phyloP scores from a whole-genome alignment of 139 green algal genomes.

The Tetraselmis striata region DNA sequence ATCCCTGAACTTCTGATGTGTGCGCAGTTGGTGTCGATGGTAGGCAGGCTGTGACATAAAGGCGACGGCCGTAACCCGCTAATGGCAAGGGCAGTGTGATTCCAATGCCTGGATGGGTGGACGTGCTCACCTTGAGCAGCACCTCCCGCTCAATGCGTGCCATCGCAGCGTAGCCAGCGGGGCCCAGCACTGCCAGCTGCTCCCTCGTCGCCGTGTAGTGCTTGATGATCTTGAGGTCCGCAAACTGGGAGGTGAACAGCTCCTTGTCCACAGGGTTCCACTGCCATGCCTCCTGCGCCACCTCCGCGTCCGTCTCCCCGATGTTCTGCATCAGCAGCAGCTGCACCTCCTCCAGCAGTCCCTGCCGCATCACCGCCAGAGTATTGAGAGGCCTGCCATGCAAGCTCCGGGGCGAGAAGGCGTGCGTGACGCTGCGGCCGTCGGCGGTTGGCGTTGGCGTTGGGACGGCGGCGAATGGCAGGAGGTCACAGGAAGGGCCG shows the following conservation, averaged over 20 bases:
- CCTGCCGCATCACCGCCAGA: neutral
- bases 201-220: constrained; percentile 7
- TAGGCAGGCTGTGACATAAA: too few relatives aligned
- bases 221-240: constrained; percentile 18
- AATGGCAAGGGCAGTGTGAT: too few relatives aligned
- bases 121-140: constrained; percentile 17
- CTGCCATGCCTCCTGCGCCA: neutral
- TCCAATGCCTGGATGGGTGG: too few relatives aligned
- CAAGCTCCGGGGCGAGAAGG: too few relatives aligned
- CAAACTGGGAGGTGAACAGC: constrained; percentile 19
- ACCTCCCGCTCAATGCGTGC: constrained; percentile 15
- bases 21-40: too few relatives aligned
- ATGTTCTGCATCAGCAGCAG: neutral
- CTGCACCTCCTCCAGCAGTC: neutral
- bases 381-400: too few relatives aligned
- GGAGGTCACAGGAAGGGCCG: too few relatives aligned
- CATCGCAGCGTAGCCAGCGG: neutral
- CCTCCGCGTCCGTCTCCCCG: neutral
- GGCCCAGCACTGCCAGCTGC: constrained; percentile 8
- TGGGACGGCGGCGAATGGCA: too few relatives aligned
- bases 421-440: too few relatives aligned
- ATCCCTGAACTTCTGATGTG: too few relatives aligned
- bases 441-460: too few relatives aligned
- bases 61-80: too few relatives aligned
- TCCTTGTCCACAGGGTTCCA: constrained; percentile 6